Evolutionary conservation across 345 rosid species (phyloP).

Genomic region (Turritis glabra): DNA sequence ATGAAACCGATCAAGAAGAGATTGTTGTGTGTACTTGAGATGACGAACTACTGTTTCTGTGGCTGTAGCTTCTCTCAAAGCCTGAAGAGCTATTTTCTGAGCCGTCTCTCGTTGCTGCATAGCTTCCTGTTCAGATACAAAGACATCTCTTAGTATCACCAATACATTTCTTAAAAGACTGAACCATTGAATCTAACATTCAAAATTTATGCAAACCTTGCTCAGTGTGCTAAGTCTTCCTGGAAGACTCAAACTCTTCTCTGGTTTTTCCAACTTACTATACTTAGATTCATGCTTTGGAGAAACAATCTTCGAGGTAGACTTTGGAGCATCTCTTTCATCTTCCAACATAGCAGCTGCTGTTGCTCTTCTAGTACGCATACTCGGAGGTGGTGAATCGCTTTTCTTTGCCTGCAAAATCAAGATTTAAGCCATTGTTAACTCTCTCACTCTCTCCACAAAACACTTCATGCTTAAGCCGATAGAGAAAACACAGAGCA

Average conservation of each 20-base stretch:
- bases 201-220: constrained; percentile 48
- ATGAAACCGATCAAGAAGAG: too few relatives aligned
- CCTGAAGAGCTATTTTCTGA: constrained; percentile 88
- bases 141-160: constrained; percentile 13
- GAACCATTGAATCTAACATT: background rate
- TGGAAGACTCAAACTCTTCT: constrained; percentile 48
- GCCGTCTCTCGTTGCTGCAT: constrained; percentile 81
- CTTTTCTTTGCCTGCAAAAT: constrained; percentile 36
- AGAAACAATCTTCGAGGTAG: constrained; percentile 14
- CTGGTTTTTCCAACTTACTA: constrained; percentile 39
- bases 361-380: constrained; percentile 29
- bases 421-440: background rate
- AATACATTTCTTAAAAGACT: background rate
- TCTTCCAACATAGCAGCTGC: constrained; percentile 24
- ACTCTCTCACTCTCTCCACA: background rate
- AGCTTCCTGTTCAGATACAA: constrained; percentile 65
- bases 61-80: constrained; percentile 85
- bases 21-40: constrained; percentile 83
- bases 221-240: constrained; percentile 73
- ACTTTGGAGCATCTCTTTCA: constrained; percentile 26
- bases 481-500: background rate
- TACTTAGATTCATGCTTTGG: constrained; percentile 38
- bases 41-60: constrained; percentile 76
- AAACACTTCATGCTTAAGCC: background rate
- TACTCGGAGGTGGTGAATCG: constrained; percentile 36